Conservation (phyloP, 805 yeast species). For the Hanseniaspora occidentalis region DNA sequence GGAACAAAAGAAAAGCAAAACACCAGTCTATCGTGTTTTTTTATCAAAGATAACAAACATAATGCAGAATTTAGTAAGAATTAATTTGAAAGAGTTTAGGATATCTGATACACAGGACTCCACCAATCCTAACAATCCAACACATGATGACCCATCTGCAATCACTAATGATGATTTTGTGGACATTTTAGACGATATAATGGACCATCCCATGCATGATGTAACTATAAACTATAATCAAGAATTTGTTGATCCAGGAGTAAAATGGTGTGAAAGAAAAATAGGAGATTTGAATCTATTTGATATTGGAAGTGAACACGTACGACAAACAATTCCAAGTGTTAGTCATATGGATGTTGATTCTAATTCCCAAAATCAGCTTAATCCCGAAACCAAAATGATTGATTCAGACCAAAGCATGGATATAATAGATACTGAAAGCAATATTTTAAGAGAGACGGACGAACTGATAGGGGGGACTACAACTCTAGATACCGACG, state of each 20-base stretch:
- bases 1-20: background rate
- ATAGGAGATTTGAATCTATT: background rate
- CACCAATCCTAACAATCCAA: no score
- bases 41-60: background rate
- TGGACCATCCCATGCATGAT: background rate
- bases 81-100: background rate
- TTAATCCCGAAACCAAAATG: background rate
- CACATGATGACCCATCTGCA: no score
- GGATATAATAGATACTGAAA: no score
- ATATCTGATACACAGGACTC: background rate
- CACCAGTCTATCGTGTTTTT: no score
- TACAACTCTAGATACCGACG: background rate
- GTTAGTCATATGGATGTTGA: background rate
- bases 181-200: background rate
- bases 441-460: no score
- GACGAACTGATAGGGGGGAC: slow-evolving; percentile 1
- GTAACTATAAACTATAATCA: background rate
- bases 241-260: background rate
- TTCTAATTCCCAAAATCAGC: background rate
- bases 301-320: background rate
- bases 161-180: background rate
- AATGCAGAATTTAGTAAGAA: background rate
- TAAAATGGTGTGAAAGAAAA: background rate
- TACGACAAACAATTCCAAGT: background rate
- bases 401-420: background rate